Evolutionary conservation across 805 yeast genomes (phyloP), one percentile per base, ranked within the genome.

Genomic region (Phaffomyces thermotolerans): DNA sequence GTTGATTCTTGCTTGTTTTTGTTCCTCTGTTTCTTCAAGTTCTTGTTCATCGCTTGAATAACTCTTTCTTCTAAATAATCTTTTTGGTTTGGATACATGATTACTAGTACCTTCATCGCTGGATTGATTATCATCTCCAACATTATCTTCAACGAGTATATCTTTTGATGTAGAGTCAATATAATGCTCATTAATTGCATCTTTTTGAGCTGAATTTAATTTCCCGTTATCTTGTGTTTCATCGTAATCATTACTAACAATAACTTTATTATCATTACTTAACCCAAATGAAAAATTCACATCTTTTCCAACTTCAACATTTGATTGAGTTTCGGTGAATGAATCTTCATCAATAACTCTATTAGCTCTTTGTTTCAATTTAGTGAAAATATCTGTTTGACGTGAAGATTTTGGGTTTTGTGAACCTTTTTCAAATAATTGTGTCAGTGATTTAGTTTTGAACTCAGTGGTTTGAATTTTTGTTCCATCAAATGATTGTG

Each of bases 181-280:
- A 30, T 37, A 20, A 2, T 7, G 18, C 17, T 36, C 32, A 5
- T 24, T 36, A 4, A 8, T 8, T 8, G 39, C 15, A 27, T 36
- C 39, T 12, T 10, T 36, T 37, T 37, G 34, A 30, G 34, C 20
- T 15, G 15, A 25, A 9, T 14, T 20, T 23, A 30, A 23, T 6
- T 6, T 17, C 39, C 22, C 22, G 22, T 45, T 6, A 44, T 43
- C n/a, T 46, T 17, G 20, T 17, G 22, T 8, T 9, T 33, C 35
- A 33, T 56, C 55, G n/a, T 59, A 68, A 17, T 56, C 63, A 17
- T 60, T 62, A 14, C 43, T 57, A 3, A 45, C 25, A 37, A n/a
- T 34, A 17, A 12, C 32, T 18, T 24, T 33, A 4, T 33, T 33
- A 15, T 3, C 17, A 24, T 33, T 33, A 18, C 14, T 17, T 9